These are phyloP conservation scores for Teratosphaeriaceae sp. DNA, from an alignment of 2,329 filamentous ascomycete genomes.

Conservation along the genomic window DNA sequence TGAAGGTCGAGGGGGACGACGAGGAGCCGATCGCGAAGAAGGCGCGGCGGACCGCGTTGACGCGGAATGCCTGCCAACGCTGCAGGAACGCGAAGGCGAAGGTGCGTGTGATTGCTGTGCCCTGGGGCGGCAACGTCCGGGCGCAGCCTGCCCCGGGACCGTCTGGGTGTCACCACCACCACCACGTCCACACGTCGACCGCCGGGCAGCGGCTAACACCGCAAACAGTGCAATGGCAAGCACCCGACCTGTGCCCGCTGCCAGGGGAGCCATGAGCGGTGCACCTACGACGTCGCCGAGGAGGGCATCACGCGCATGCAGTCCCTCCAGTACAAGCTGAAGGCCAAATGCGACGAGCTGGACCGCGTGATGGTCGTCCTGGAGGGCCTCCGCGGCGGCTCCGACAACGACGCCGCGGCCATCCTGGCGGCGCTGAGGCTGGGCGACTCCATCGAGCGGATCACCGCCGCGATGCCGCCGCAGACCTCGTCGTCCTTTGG, in stretches of 20 bases:
- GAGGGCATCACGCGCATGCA: not conserved
- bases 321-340: not conserved
- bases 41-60: not conserved
- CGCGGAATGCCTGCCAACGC: not conserved
- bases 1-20: no score
- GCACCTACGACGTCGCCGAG: not conserved
- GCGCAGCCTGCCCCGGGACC: not conserved
- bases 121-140: not conserved
- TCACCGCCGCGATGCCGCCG: no score
- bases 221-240: slow-evolving; percentile 1
- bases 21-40: not conserved
- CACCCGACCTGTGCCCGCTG: slow-evolving; percentile 1
- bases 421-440: not conserved
- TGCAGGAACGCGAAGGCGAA: slow-evolving; percentile 1
- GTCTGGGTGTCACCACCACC: not conserved
- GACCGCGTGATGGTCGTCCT: not conserved
- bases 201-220: not conserved
- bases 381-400: not conserved
- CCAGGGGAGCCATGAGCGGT: not conserved
- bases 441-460: not conserved
- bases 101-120: not conserved
- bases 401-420: not conserved
- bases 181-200: not conserved
- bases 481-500: no score
- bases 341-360: not conserved